Percentiles rank a stretch among this genome's conserved stretches.
Conservation (phyloP, 768 basidiomycete species). For the Paxillus involutus region DNA sequence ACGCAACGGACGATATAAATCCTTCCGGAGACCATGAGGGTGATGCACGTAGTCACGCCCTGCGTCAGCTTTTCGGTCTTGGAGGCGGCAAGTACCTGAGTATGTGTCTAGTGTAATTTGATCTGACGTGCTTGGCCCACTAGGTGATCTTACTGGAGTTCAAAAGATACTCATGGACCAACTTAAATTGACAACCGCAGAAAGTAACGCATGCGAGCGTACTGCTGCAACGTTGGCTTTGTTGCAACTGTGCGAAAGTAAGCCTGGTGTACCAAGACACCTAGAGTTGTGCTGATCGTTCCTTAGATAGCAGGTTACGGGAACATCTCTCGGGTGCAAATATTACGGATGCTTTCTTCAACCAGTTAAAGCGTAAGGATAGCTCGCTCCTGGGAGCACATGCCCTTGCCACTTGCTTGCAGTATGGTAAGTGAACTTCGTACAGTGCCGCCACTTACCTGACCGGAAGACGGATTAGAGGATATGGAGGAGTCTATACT, state of each 20-base stretch:
- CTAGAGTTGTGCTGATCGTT: background rate
- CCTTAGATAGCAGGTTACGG: slow-evolving; percentile 8
- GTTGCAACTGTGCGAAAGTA: slow-evolving; percentile 21
- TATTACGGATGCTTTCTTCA: slow-evolving; percentile 11
- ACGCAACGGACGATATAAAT: background rate
- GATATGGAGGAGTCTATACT: slow-evolving; percentile 13
- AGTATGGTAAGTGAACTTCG: slow-evolving; percentile 9
- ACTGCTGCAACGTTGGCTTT: slow-evolving; percentile 23
- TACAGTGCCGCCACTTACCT: background rate
- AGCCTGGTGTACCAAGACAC: background rate
- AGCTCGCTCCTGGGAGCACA: slow-evolving; percentile 22
- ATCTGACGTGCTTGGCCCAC: background rate
- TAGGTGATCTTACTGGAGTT: too few species aligned
- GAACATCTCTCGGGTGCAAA: slow-evolving; percentile 4
- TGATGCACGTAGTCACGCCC: background rate
- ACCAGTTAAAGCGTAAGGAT: slow-evolving; percentile 15
- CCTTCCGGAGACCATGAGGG: background rate
- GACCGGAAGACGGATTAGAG: slow-evolving; percentile 1
- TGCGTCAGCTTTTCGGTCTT: slow-evolving; percentile 19
- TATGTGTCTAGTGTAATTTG: background rate
- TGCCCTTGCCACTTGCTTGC: slow-evolving; percentile 16
- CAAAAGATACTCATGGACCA: slow-evolving; percentile 11
- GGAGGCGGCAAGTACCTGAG: slow-evolving; percentile 3
- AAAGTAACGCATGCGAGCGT: slow-evolving; percentile 12
- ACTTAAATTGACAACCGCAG: slow-evolving; percentile 4